A percentile compares a stretch with the other conserved stretches of the same genome.
phyloP scores from a whole-genome alignment of 345 rosid genomes.

The Citrus medica region DNA sequence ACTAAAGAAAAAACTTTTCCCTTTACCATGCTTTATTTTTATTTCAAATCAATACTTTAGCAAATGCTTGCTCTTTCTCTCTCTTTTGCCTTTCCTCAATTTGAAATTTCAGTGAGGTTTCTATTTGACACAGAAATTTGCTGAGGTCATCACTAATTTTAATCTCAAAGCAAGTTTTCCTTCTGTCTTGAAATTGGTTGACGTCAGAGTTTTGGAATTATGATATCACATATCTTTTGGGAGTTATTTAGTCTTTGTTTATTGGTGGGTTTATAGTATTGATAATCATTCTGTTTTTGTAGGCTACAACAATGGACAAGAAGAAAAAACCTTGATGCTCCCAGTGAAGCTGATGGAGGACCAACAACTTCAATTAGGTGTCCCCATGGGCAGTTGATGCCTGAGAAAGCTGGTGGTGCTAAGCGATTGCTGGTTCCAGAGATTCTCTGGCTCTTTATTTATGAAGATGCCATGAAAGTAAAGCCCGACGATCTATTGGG shows the following conservation, averaged over 20 bases:
- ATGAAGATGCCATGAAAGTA: slow-evolving; percentile 66
- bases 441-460: slow-evolving; percentile 79
- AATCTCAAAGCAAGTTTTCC: background rate
- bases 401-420: slow-evolving; percentile 91
- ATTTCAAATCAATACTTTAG: background rate
- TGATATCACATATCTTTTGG: background rate
- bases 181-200: background rate
- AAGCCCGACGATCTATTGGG: slow-evolving; percentile 60
- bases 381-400: slow-evolving; percentile 74
- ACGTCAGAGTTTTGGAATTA: background rate
- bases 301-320: slow-evolving; percentile 98
- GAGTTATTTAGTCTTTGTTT: background rate
- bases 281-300: slow-evolving; percentile 14
- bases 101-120: background rate
- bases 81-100: background rate
- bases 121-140: background rate
- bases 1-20: background rate
- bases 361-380: slow-evolving; percentile 76
- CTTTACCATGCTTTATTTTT: background rate
- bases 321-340: slow-evolving; percentile 89
- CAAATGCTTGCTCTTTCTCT: background rate
- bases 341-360: slow-evolving; percentile 86
- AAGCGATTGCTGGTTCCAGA: slow-evolving; percentile 82
- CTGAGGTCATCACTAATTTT: background rate
- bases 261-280: slow-evolving; percentile 4